phyloP scores from a whole-genome alignment of 2,329 filamentous ascomycete species.

The Eutypa lata region DNA sequence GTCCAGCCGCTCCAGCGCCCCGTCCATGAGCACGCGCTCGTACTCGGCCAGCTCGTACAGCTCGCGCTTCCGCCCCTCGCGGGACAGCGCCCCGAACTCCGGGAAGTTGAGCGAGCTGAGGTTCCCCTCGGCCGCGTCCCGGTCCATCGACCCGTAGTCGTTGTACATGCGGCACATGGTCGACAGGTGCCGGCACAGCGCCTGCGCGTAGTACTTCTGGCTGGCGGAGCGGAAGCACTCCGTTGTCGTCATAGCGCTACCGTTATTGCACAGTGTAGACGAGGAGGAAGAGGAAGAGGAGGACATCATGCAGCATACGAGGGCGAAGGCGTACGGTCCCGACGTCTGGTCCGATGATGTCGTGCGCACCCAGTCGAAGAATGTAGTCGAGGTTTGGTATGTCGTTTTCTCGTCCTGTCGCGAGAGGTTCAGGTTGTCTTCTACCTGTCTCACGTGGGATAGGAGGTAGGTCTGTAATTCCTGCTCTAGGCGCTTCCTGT shows the following conservation, averaged over 20 bases:
- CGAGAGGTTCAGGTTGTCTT: slow-evolving; percentile 15
- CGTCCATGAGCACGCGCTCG: slow-evolving; percentile 20
- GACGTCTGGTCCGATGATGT: slow-evolving; percentile 14
- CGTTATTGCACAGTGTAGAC: no score
- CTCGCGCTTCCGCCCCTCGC: slow-evolving; percentile 7
- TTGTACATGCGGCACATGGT: slow-evolving; percentile 32
- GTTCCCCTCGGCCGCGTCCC: slow-evolving; percentile 27
- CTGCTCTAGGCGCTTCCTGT: slow-evolving; percentile 9
- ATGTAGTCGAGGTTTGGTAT: slow-evolving; percentile 1
- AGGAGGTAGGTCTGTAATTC: slow-evolving; percentile 13
- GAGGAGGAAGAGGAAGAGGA: no score
- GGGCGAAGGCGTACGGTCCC: slow-evolving; percentile 8
- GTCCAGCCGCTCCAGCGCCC: slow-evolving; percentile 11
- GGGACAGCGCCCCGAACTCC: slow-evolving; percentile 17
- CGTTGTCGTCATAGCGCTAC: background rate
- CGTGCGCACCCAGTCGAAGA: slow-evolving; percentile 10
- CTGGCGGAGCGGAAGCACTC: background rate
- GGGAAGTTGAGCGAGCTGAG: slow-evolving; percentile 32
- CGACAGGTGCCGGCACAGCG: slow-evolving; percentile 17
- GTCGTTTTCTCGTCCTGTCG: slow-evolving; percentile 8
- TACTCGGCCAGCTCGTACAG: slow-evolving; percentile 25
- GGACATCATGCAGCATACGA: slow-evolving; percentile 6
- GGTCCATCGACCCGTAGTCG: slow-evolving; percentile 28
- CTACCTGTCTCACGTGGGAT: slow-evolving; percentile 13
- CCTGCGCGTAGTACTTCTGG: slow-evolving; percentile 1